These are phyloP conservation scores for Stephanodiscus minutulus DNA, from an alignment of 108 stramenopile genomes.

Conservation along the genomic window DNA sequence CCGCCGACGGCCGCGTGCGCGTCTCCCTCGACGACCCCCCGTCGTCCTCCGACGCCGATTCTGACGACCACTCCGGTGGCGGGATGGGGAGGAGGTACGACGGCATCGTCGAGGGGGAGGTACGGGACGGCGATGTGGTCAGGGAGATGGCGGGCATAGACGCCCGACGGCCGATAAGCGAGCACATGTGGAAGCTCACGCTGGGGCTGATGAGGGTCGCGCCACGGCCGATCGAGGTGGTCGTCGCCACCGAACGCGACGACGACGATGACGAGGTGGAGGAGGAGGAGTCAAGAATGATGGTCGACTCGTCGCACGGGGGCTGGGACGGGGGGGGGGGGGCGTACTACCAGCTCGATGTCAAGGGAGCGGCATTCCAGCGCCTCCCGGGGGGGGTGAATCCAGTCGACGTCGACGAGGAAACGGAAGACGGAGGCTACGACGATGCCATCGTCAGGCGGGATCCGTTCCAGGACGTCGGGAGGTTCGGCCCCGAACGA, in stretches of 20 bases:
- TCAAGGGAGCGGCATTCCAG: slow-evolving; percentile 10
- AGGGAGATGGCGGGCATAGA: slow-evolving; percentile 85
- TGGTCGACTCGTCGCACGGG: background rate
- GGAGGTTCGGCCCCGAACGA: slow-evolving; percentile 66
- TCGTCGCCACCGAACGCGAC: slow-evolving; percentile 56
- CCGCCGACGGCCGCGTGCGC: slow-evolving; percentile 34
- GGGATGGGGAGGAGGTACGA: background rate
- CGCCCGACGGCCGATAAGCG: slow-evolving; percentile 80
- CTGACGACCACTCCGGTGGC: background rate
- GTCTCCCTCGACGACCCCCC: background rate
- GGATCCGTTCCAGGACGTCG: slow-evolving; percentile 28
- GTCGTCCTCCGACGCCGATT: slow-evolving; percentile 12
- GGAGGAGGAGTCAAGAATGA: slow-evolving; percentile 26
- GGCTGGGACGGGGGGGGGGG: background rate
- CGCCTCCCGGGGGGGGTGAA: background rate
- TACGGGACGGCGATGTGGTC: slow-evolving; percentile 73
- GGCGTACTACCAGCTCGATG: slow-evolving; percentile 31
- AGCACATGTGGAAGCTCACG: slow-evolving; percentile 87
- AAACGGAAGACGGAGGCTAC: background rate
- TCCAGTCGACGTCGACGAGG: background rate
- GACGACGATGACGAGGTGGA: slow-evolving; percentile 28
- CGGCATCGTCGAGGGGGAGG: slow-evolving; percentile 46
- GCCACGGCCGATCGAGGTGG: slow-evolving; percentile 69
- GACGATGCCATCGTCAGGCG: background rate
- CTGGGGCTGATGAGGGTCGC: slow-evolving; percentile 84